Base-by-base conservation (phyloP, 1,284 basidiomycete genomes). In the Fomes fomentarius region DNA sequence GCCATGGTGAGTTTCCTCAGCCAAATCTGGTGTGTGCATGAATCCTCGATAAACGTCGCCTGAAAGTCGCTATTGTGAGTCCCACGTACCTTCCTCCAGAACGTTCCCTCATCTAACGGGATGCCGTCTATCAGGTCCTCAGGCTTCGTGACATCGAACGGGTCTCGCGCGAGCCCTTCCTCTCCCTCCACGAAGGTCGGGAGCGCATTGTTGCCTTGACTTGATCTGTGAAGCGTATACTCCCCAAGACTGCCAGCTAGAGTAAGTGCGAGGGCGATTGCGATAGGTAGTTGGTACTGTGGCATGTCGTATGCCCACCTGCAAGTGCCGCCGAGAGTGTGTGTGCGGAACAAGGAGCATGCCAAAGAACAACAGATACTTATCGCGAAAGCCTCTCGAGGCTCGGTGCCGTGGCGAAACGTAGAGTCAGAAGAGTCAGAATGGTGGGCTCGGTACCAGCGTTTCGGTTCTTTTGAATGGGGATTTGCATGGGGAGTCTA, bases 41-140 rank as follows among this genome's bases (percentile, higher is more conserved):
- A n/a, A n/a, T n/a, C n/a, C n/a, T n/a, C n/a, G n/a, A n/a, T n/a
- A n/a, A n/a, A n/a, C n/a, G n/a, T n/a, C n/a, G n/a, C n/a, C n/a
- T n/a, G n/a, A n/a, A n/a, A n/a, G n/a, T n/a, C n/a, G n/a, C n/a
- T n/a, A n/a, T n/a, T n/a, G n/a, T n/a, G 11, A 12, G 15, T 2
- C 14, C 2, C 12, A 79, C 84, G 51, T 66, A 86, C 91, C 71
- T 74, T 74, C 14, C 66, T 63, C 91, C 93, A 95, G 66, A 96
- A 95, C 14, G 63, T 72, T 11, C 81, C 81, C 47, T 83, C 85
- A 19, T 91, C 75, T 41, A 95, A 78, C 10, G 91, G 89, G 49
- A 83, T 82, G 1, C 93, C 93, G 64, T 95, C 88, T 12, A 85
- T 63, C 30, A 83, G 65, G 65, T 94, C 88, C 62, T 87, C 83